Evolutionary conservation across 1,284 basidiomycete genomes (phyloP).

Genomic region (Pterulicium gracile): DNA sequence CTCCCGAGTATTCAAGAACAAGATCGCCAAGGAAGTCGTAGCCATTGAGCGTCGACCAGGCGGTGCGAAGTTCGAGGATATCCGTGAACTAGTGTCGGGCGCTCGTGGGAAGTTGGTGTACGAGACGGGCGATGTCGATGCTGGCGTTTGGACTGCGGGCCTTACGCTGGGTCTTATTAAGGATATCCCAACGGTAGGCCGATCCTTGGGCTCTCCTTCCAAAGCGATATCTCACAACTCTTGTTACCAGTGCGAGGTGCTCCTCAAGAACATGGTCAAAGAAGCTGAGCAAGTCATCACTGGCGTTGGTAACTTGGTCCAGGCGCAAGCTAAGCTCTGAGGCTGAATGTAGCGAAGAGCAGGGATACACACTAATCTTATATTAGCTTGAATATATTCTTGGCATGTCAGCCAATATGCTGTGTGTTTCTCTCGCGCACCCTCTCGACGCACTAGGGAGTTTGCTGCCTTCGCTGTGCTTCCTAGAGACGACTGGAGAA

Average conservation of each 20-base stretch:
- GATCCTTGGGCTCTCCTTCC: too few relatives aligned
- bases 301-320: slow-evolving; percentile 31
- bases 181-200: slow-evolving; percentile 60
- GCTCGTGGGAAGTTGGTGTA: slow-evolving; percentile 72
- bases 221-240: too few relatives aligned
- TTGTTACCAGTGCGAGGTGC: slow-evolving; percentile 47
- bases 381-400: too few relatives aligned
- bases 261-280: slow-evolving; percentile 62
- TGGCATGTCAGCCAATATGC: too few relatives aligned
- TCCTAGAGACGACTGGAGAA: too few relatives aligned
- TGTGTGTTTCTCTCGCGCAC: too few relatives aligned
- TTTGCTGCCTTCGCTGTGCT: too few relatives aligned
- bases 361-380: too few relatives aligned
- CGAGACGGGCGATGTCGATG: slow-evolving; percentile 76
- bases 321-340: slow-evolving; percentile 36
- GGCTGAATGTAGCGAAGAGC: too few relatives aligned
- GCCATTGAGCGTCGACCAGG: slow-evolving; percentile 69
- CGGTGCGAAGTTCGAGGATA: slow-evolving; percentile 83
- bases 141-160: slow-evolving; percentile 85
- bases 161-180: slow-evolving; percentile 75
- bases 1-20: slow-evolving; percentile 84
- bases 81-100: slow-evolving; percentile 78
- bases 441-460: too few relatives aligned
- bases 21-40: slow-evolving; percentile 73
- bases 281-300: slow-evolving; percentile 70